These are phyloP conservation scores for Biscogniauxia sp. DNA, from an alignment of 2,329 filamentous ascomycete genomes.

Conservation along the genomic window DNA sequence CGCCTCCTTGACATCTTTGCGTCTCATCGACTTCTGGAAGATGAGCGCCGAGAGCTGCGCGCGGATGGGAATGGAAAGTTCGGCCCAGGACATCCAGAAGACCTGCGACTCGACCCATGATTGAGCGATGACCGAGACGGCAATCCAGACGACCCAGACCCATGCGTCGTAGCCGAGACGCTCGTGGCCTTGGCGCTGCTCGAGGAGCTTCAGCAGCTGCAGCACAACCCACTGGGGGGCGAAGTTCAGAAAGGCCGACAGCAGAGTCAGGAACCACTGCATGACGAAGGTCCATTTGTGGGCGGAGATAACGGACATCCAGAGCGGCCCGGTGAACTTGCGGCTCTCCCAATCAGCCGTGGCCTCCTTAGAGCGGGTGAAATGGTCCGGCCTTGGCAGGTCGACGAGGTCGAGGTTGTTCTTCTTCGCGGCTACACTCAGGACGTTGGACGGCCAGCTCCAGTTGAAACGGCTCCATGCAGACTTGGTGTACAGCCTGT, in stretches of 20 bases:
- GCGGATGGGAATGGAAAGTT: conserved; percentile 64
- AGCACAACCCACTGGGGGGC: conserved; percentile 69
- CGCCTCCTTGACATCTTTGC: conserved; percentile 72
- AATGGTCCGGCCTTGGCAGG: conserved; percentile 58
- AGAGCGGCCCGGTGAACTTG: conserved; percentile 51
- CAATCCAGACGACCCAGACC: conserved; percentile 67
- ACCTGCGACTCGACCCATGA: conserved; percentile 63
- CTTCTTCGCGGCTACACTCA: conserved; percentile 55
- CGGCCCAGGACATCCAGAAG: conserved; percentile 64
- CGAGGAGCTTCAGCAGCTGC: conserved; percentile 63
- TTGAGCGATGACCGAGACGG: conserved; percentile 55
- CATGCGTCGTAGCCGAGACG: conserved; percentile 54
- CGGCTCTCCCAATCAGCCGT: conserved; percentile 49
- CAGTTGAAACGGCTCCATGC: conserved; percentile 63
- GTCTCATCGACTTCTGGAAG: conserved; percentile 73
- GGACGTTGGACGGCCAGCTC: conserved; percentile 57
- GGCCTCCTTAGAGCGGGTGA: conserved; percentile 49
- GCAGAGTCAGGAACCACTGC: conserved; percentile 58
- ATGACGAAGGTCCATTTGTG: conserved; percentile 55
- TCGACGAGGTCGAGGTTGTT: conserved; percentile 61
- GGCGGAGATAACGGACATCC: conserved; percentile 57
- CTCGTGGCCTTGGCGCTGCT: conserved; percentile 48
- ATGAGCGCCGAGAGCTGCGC: conserved; percentile 69
- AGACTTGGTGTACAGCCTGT: conserved; percentile 60
- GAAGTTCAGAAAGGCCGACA: conserved; percentile 59